A percentile compares a stretch with the other conserved stretches of the same genome.
Conservation (phyloP, 148 eudicot species). For the Rhododendron ovatum region DNA sequence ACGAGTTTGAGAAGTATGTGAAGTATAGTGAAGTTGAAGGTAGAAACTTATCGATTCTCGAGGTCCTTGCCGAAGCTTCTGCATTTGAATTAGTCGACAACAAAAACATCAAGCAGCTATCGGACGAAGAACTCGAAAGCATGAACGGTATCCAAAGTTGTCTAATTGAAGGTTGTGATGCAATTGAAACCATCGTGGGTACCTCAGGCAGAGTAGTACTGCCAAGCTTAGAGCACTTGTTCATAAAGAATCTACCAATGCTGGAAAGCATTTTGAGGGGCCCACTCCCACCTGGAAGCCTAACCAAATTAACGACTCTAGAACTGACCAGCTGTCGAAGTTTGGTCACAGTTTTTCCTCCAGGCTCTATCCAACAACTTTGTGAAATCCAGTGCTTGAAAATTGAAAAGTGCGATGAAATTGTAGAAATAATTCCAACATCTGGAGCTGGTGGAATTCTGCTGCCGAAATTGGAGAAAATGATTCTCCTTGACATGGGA, state of each 20-base stretch:
- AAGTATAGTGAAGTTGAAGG: background rate
- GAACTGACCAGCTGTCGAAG: background rate
- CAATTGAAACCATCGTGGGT: background rate
- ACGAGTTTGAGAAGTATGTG: too few species aligned
- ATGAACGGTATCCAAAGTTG: slow-evolving; percentile 2
- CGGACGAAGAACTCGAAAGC: background rate
- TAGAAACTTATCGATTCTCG: background rate
- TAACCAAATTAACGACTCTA: slow-evolving; percentile 5
- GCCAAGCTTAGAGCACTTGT: slow-evolving; percentile 6
- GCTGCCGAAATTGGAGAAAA: background rate
- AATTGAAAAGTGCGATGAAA: slow-evolving; percentile 7
- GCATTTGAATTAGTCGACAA: background rate
- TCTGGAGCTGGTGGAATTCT: background rate
- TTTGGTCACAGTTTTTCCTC: slow-evolving; percentile 5
- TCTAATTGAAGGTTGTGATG: slow-evolving; percentile 4
- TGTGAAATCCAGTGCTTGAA: background rate
- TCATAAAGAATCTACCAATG: slow-evolving; percentile 1
- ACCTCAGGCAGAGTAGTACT: background rate
- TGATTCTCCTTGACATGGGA: background rate
- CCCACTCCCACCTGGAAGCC: slow-evolving; percentile 6
- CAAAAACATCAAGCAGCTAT: background rate
- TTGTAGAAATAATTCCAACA: background rate
- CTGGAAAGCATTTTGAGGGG: slow-evolving; percentile 8
- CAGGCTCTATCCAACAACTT: background rate
- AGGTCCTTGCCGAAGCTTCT: background rate